Percentiles rank a stretch among this genome's conserved stretches.
Evolutionary conservation across 1,284 basidiomycete genomes (phyloP).

Genomic region (Sanghuangporus weigelae): DNA sequence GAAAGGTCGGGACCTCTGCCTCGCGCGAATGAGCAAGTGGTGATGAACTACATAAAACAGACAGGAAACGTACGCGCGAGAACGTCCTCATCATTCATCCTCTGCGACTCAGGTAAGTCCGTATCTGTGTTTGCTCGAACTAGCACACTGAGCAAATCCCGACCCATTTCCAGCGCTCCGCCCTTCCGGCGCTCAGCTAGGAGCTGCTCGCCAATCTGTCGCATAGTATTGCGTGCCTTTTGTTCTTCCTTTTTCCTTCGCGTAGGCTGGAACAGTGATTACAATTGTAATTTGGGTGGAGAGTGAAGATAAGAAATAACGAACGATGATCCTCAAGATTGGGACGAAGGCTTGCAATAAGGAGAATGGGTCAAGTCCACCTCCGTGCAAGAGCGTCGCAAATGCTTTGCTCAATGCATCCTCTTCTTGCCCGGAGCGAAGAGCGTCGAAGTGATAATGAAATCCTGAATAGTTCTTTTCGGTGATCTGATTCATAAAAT

Average conservation of each 20-base stretch:
- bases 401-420: slow-evolving; percentile 31
- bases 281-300: not conserved
- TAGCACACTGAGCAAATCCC: slow-evolving; percentile 31
- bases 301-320: slow-evolving; percentile 8
- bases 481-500: not conserved
- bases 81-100: slow-evolving; percentile 50
- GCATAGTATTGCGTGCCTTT: slow-evolving; percentile 26
- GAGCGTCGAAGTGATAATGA: slow-evolving; percentile 54
- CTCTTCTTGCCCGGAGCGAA: slow-evolving; percentile 20
- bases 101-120: slow-evolving; percentile 38
- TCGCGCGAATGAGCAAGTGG: not conserved
- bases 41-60: slow-evolving; percentile 18
- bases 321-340: slow-evolving; percentile 24
- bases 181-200: slow-evolving; percentile 37
- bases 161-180: slow-evolving; percentile 22
- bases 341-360: slow-evolving; percentile 18
- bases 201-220: slow-evolving; percentile 33
- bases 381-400: slow-evolving; percentile 24
- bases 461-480: slow-evolving; percentile 39
- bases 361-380: slow-evolving; percentile 4
- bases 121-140: slow-evolving; percentile 45
- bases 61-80: slow-evolving; percentile 37
- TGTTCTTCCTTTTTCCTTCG: slow-evolving; percentile 21
- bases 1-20: slow-evolving; percentile 42
- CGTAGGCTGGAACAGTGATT: slow-evolving; percentile 26